Base-by-base conservation (phyloP, 2,329 filamentous ascomycete species). In the Tolypocladium cylindrosporum region DNA sequence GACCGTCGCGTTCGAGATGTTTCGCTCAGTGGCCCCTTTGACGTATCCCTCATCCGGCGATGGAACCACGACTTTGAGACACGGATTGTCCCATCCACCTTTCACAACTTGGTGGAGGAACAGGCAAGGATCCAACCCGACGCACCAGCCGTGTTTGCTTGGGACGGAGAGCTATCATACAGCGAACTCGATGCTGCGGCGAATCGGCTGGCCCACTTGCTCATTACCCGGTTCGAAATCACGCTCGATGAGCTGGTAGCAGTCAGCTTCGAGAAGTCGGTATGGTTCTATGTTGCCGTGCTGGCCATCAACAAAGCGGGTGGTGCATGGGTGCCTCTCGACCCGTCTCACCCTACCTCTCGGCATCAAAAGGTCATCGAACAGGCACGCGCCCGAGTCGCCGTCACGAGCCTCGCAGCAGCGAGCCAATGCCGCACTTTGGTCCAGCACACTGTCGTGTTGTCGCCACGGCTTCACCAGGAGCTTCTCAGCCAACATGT, bases 81-180 rank as follows among this genome's bases (percentile, higher is more conserved):
- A 34, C 31, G 31, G 31, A 34, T 34, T 8, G 31, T 34, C 9
- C 31, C 31, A 8, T 34, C 31, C 8, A 34, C 31, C 31, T 34
- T 34, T 34, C 31, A 34, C 31, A 34, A 34, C 31, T 34, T 34
- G 9, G 31, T 34, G 31, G 31, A 34, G 31, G 31, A 34, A 34
- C 31, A 34, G 31, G 31, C 31, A 34, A 34, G 31, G 31, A 34
- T 34, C 31, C 31, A 34, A 34, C 31, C 31, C 31, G 31, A 34
- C 31, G 65, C 67, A 14, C 61, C 66, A 5, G 75, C 75, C 27
- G 69, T 77, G 39, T 64, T 72, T 54, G 75, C 75, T 2, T 77
- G 74, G 74, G 75, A 77, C 58, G 75, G 75, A 21, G 60, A 65
- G 54, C 71, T 75, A 58, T 74, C 74, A 13, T 77, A 76, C 57